Conservation (phyloP, 345 rosid genomes). For the Lepidium africanum region DNA sequence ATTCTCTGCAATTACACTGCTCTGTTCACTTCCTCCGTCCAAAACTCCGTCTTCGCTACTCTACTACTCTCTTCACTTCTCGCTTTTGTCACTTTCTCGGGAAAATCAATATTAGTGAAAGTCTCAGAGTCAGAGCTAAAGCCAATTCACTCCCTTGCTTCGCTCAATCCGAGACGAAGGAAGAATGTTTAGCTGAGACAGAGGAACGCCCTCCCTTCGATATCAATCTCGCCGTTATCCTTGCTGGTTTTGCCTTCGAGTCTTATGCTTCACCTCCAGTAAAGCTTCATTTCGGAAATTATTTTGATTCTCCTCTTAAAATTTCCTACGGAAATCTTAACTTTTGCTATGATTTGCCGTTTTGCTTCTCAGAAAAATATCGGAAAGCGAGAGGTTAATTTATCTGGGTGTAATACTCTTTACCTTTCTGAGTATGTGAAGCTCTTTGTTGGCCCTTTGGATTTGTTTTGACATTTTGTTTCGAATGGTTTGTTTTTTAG, state of each 20-base stretch:
- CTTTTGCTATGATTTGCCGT: background rate
- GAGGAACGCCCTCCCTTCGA: constrained; percentile 63
- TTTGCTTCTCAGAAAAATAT: constrained; percentile 44
- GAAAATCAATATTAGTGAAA: constrained; percentile 11
- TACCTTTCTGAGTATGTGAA: constrained; percentile 74
- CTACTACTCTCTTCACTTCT: constrained; percentile 11
- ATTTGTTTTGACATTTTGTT: background rate
- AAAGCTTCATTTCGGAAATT: background rate
- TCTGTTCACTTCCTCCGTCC: constrained; percentile 10
- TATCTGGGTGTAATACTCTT: constrained; percentile 69
- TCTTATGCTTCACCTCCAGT: constrained; percentile 75
- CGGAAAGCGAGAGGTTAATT: constrained; percentile 72
- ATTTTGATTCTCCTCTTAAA: background rate
- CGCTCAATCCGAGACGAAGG: constrained; percentile 32
- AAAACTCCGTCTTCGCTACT: constrained; percentile 13
- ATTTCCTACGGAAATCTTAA: background rate
- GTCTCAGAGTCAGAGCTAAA: constrained; percentile 7
- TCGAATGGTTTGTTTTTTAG: background rate
- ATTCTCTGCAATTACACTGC: constrained; percentile 24
- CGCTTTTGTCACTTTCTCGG: constrained; percentile 24
- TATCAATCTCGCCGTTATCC: constrained; percentile 86
- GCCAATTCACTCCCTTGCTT: constrained; percentile 27
- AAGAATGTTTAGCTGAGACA: constrained; percentile 2
- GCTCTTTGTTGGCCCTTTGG: background rate
- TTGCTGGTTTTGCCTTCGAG: constrained; percentile 97